These are phyloP conservation scores for Lathyrus aphaca DNA, from an alignment of 306 rosid genomes.

Conservation along the genomic window DNA sequence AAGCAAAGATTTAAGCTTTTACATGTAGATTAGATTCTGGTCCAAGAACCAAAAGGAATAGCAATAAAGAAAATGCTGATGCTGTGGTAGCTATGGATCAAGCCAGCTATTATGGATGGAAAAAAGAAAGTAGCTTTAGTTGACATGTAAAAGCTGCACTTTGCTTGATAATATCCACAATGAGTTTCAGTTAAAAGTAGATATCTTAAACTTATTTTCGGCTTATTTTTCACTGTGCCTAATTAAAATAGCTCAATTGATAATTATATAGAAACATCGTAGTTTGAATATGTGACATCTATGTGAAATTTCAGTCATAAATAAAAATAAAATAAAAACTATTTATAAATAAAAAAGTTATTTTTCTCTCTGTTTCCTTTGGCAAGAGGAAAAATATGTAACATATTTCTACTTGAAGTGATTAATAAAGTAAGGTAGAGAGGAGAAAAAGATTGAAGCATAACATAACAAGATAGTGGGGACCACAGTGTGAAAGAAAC, in stretches of 20 bases:
- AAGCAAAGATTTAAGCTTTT: conserved; percentile 40
- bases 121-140: conserved; percentile 50
- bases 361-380: conserved; percentile 26
- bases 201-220: conserved; percentile 38
- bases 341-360: too few relatives aligned
- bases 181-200: conserved; percentile 58
- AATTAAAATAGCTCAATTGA: too few relatives aligned
- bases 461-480: conserved; percentile 13
- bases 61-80: conserved; percentile 42
- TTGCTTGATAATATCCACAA: conserved; percentile 49
- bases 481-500: conserved; percentile 36
- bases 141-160: conserved; percentile 39
- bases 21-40: conserved; percentile 38
- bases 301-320: too few relatives aligned
- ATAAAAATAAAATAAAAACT: too few relatives aligned
- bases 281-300: too few relatives aligned
- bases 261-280: too few relatives aligned
- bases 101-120: conserved; percentile 28
- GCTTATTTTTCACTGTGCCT: too few relatives aligned
- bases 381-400: conserved; percentile 12
- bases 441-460: conserved; percentile 20
- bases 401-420: conserved; percentile 3
- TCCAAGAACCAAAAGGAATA: conserved; percentile 33
- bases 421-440: conserved; percentile 24
- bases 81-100: conserved; percentile 45